Conservation (phyloP, 768 basidiomycete species). For the Xerocomellus dryophilus region DNA sequence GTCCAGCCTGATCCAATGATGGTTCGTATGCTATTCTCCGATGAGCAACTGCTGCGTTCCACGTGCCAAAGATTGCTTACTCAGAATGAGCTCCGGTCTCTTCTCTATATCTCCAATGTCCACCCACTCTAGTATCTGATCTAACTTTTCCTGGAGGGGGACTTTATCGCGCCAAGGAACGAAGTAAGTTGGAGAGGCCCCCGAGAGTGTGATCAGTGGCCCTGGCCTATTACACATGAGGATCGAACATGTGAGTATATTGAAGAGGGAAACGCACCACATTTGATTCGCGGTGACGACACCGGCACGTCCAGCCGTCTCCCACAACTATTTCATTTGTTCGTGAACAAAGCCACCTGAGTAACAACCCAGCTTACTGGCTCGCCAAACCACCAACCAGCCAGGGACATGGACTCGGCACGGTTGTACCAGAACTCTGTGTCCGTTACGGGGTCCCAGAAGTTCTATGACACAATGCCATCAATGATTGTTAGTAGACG, state of each 20-base stretch:
- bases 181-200: slow-evolving; percentile 68
- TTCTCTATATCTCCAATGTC: slow-evolving; percentile 62
- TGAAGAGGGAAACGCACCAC: slow-evolving; percentile 57
- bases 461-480: slow-evolving; percentile 52
- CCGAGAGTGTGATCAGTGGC: slow-evolving; percentile 66
- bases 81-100: slow-evolving; percentile 76
- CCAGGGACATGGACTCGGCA: slow-evolving; percentile 56
- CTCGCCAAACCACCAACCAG: slow-evolving; percentile 86
- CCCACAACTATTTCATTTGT: slow-evolving; percentile 69
- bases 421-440: slow-evolving; percentile 72
- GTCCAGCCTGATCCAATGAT: slow-evolving; percentile 83
- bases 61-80: slow-evolving; percentile 35
- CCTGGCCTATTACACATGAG: slow-evolving; percentile 59
- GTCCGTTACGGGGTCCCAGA: slow-evolving; percentile 71
- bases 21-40: slow-evolving; percentile 67
- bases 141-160: slow-evolving; percentile 64
- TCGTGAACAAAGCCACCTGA: not conserved
- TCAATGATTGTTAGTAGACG: not conserved
- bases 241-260: not conserved
- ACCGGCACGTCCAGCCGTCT: slow-evolving; percentile 73
- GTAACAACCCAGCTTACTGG: slow-evolving; percentile 54
- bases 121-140: slow-evolving; percentile 79
- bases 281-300: slow-evolving; percentile 82
- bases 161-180: slow-evolving; percentile 68
- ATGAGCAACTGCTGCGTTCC: not conserved